These are phyloP conservation scores for Rhynchosporium agropyri DNA, from an alignment of 2,329 filamentous ascomycete species.

Conservation along the genomic window DNA sequence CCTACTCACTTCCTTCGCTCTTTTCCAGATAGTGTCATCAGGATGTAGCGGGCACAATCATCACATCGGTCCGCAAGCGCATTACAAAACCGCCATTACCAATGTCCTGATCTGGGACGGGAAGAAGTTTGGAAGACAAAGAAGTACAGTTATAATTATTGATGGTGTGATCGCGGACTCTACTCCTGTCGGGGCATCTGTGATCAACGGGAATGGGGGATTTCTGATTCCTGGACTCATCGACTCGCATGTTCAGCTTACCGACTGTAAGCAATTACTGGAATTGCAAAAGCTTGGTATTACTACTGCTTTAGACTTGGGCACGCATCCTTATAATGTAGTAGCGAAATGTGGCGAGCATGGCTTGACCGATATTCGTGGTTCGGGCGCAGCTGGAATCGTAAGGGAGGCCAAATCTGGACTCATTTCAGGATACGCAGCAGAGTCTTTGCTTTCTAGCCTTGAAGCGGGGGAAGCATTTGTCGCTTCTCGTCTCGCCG, in stretches of 20 bases:
- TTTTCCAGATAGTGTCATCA: not conserved
- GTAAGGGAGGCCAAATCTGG: conserved; percentile 2
- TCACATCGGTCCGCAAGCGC: not conserved
- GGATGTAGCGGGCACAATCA: conserved; percentile 3
- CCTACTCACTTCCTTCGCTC: not conserved
- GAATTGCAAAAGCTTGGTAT: conserved; percentile 7
- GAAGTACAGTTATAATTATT: conserved; percentile 5
- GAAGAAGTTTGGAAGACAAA: not conserved
- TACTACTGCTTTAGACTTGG: conserved; percentile 13
- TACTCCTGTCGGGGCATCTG: not conserved
- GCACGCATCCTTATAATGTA: not conserved
- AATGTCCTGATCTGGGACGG: conserved; percentile 12
- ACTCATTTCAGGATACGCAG: not conserved
- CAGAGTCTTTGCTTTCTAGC: conserved; percentile 1
- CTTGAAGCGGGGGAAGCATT: not conserved
- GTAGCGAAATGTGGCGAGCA: conserved; percentile 9
- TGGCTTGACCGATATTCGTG: conserved; percentile 8
- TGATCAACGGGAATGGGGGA: conserved; percentile 6
- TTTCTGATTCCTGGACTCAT: conserved; percentile 11
- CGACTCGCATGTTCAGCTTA: conserved; percentile 10
- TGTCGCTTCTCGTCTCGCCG: conserved; percentile 6
- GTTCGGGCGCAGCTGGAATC: not conserved
- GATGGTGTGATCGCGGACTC: not conserved
- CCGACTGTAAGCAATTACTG: conserved; percentile 7
- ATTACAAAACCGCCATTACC: conserved; percentile 11